Percentiles rank a stretch among this genome's conserved stretches.
Evolutionary conservation across 2,329 filamentous ascomycete species (phyloP).

Genomic region (Ceratocystis lukuohia): DNA sequence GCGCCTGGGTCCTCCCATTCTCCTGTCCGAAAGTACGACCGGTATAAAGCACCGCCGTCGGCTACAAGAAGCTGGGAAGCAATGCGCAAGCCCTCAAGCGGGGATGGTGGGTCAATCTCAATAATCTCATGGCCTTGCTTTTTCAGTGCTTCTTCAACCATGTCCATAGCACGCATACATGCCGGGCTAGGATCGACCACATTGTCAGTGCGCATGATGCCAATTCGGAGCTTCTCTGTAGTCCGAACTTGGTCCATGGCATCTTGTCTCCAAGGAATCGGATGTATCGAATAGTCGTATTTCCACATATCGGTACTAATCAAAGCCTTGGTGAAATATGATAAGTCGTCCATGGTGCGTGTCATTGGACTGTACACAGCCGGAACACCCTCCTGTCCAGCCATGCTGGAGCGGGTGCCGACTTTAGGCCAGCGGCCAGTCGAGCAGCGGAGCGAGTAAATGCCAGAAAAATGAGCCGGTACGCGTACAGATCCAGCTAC

Average conservation of each 20-base stretch:
- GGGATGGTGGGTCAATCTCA: constrained; percentile 48
- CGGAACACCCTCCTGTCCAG: constrained; percentile 78
- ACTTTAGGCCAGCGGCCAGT: constrained; percentile 83
- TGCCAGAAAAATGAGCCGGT: constrained; percentile 80
- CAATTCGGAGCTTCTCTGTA: constrained; percentile 55
- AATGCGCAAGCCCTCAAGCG: constrained; percentile 62
- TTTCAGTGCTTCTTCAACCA: constrained; percentile 54
- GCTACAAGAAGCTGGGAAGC: constrained; percentile 71
- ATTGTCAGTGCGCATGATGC: constrained; percentile 63
- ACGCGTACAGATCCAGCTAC: constrained; percentile 79
- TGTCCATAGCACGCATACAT: constrained; percentile 61
- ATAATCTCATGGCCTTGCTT: constrained; percentile 63
- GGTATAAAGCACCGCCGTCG: constrained; percentile 71
- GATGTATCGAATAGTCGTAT: constrained; percentile 76
- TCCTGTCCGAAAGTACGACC: constrained; percentile 58
- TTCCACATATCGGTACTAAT: constrained; percentile 77
- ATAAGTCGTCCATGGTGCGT: constrained; percentile 65
- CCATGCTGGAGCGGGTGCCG: constrained; percentile 76
- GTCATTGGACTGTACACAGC: constrained; percentile 90
- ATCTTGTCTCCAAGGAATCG: constrained; percentile 61
- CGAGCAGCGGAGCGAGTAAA: constrained; percentile 75
- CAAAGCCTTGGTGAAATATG: constrained; percentile 68
- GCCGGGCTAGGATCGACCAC: constrained; percentile 81
- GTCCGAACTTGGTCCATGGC: constrained; percentile 44
- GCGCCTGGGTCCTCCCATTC: constrained; percentile 73